Evolutionary conservation across 2,329 filamentous ascomycete genomes (phyloP).

Genomic region (Fusarium xyrophilum): DNA sequence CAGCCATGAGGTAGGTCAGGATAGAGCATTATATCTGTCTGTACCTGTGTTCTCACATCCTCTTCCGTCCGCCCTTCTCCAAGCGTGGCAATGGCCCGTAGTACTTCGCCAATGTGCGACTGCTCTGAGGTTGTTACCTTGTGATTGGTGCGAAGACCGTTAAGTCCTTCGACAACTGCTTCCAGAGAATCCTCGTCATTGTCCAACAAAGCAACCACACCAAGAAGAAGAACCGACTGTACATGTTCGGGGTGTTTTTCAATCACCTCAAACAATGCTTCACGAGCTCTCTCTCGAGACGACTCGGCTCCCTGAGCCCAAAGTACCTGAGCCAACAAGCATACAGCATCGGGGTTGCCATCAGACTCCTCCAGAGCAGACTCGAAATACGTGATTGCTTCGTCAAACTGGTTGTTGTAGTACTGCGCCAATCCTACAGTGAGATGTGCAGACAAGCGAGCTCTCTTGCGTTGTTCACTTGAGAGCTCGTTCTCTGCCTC

Average conservation of each 20-base stretch:
- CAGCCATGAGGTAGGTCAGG: slow-evolving; percentile 83
- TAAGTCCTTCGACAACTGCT: slow-evolving; percentile 80
- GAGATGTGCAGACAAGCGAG: slow-evolving; percentile 83
- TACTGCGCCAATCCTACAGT: slow-evolving; percentile 86
- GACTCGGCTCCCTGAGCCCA: slow-evolving; percentile 86
- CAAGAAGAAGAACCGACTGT: slow-evolving; percentile 79
- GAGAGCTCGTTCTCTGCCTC: slow-evolving; percentile 71
- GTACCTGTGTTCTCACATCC: slow-evolving; percentile 68
- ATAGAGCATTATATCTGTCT: slow-evolving; percentile 79
- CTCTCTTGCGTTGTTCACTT: slow-evolving; percentile 68
- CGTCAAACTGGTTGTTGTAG: slow-evolving; percentile 68
- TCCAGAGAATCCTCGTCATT: slow-evolving; percentile 79
- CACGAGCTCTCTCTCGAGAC: slow-evolving; percentile 77
- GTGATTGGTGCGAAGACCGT: slow-evolving; percentile 72
- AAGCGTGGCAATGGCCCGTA: slow-evolving; percentile 74
- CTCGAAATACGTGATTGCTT: slow-evolving; percentile 80
- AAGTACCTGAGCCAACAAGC: slow-evolving; percentile 86
- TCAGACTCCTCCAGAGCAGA: slow-evolving; percentile 78
- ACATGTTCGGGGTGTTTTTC: slow-evolving; percentile 78
- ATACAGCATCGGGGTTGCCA: slow-evolving; percentile 81
- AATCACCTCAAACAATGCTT: slow-evolving; percentile 80
- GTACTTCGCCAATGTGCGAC: slow-evolving; percentile 73
- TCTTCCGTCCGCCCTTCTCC: slow-evolving; percentile 56
- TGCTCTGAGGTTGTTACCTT: slow-evolving; percentile 69
- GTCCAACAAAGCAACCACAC: slow-evolving; percentile 83